These are phyloP conservation scores for Biscogniauxia mediterranea DNA, from an alignment of 2,329 filamentous ascomycete genomes.

Conservation along the genomic window DNA sequence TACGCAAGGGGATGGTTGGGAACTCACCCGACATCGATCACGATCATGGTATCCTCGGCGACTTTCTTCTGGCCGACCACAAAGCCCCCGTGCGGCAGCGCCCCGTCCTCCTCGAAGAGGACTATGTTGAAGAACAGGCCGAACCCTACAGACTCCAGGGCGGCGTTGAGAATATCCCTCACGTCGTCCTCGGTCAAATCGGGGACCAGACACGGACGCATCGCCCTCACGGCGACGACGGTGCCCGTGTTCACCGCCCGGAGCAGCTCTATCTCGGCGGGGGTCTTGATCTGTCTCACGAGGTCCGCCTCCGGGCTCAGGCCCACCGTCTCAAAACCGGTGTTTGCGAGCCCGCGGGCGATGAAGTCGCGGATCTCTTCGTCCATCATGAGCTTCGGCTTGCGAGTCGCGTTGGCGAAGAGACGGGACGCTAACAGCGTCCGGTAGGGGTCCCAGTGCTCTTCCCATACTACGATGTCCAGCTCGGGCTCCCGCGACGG, in stretches of 20 bases:
- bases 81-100: conserved; percentile 53
- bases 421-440: conserved; percentile 48
- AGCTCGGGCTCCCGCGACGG: conserved; percentile 49
- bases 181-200: conserved; percentile 60
- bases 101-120: conserved; percentile 56
- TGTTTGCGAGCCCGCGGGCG: conserved; percentile 50
- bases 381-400: conserved; percentile 56
- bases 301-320: conserved; percentile 53
- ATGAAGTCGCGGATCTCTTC: conserved; percentile 66
- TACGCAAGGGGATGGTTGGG: no score
- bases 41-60: conserved; percentile 53
- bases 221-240: conserved; percentile 57
- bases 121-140: conserved; percentile 63
- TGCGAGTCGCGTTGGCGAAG: conserved; percentile 26
- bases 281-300: conserved; percentile 57
- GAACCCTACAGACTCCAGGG: conserved; percentile 52
- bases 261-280: conserved; percentile 55
- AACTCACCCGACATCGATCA: conserved; percentile 57
- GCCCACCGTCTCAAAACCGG: conserved; percentile 56
- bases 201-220: conserved; percentile 52
- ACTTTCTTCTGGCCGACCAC: conserved; percentile 50
- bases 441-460: conserved; percentile 62
- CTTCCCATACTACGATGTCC: conserved; percentile 59
- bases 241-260: conserved; percentile 64
- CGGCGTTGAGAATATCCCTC: conserved; percentile 52